A percentile compares a stretch with the other conserved stretches of the same genome.
Conservation (phyloP, 2,329 filamentous ascomycete species). For the Fusarium praegraminearum region DNA sequence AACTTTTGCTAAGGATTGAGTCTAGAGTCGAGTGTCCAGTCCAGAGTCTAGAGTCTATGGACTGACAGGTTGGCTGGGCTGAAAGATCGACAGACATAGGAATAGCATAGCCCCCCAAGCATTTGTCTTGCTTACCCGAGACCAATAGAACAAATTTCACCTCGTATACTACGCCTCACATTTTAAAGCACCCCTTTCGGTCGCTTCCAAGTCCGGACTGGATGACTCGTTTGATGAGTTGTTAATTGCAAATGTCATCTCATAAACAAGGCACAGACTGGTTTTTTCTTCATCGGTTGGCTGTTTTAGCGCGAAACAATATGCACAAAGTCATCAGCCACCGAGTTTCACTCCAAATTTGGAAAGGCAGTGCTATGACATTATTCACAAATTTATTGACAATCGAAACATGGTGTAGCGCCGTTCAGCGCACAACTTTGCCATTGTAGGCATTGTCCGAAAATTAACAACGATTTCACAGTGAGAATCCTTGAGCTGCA, state of each 20-base stretch:
- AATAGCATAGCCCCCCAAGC: not conserved
- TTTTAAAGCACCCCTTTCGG: conserved; percentile 4
- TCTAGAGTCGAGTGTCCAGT: not conserved
- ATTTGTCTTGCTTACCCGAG: not conserved
- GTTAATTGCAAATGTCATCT: not conserved
- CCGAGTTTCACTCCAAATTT: not conserved
- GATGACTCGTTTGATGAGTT: not conserved
- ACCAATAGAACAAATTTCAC: not conserved
- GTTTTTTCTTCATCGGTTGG: not conserved
- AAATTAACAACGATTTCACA: not conserved
- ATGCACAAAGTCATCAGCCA: not conserved
- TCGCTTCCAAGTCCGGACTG: conserved; percentile 17
- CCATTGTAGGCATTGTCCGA: not conserved
- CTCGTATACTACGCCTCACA: conserved; percentile 6
- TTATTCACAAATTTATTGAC: not conserved
- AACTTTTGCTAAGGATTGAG: not conserved
- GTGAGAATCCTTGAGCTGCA: not conserved
- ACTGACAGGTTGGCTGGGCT: not conserved
- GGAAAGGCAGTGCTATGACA: not conserved
- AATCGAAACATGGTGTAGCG: not conserved
- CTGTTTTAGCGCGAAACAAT: not conserved
- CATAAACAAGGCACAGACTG: not conserved
- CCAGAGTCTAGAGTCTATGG: not conserved
- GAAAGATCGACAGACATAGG: not conserved
- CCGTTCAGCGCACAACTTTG: not conserved